Percentiles rank a stretch among this genome's conserved stretches.
Evolutionary conservation across 2,329 filamentous ascomycete species (phyloP).

Genomic region (Acarospora socialis): DNA sequence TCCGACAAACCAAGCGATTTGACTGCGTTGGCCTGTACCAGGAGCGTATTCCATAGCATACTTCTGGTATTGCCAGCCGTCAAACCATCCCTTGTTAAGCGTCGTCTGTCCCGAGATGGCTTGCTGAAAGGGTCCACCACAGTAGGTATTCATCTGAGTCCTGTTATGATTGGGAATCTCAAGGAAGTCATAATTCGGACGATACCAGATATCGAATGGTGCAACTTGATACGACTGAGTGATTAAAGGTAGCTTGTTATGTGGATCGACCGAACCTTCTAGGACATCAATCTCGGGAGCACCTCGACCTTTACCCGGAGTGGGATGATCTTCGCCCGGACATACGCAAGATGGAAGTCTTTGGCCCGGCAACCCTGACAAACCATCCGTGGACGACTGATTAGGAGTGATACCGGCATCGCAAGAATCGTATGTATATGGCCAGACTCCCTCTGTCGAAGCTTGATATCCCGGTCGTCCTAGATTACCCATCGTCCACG

Average conservation of each 20-base stretch:
- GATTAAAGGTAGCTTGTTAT: slow-evolving; percentile 41
- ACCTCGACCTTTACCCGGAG: slow-evolving; percentile 46
- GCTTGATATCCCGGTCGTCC: slow-evolving; percentile 53
- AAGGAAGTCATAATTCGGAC: slow-evolving; percentile 47
- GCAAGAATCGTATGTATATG: slow-evolving; percentile 57
- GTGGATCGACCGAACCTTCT: slow-evolving; percentile 44
- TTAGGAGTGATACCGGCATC: slow-evolving; percentile 58
- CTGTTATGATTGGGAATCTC: slow-evolving; percentile 47
- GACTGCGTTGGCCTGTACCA: slow-evolving; percentile 36
- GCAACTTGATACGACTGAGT: slow-evolving; percentile 54
- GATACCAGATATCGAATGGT: slow-evolving; percentile 55
- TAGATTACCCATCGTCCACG: slow-evolving; percentile 61
- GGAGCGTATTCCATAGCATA: slow-evolving; percentile 50
- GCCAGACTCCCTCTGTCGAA: slow-evolving; percentile 58
- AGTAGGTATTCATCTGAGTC: slow-evolving; percentile 44
- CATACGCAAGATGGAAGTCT: slow-evolving; percentile 54
- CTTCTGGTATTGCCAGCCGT: slow-evolving; percentile 45
- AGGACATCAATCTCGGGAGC: slow-evolving; percentile 58
- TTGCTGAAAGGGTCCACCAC: slow-evolving; percentile 47
- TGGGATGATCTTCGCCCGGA: slow-evolving; percentile 48
- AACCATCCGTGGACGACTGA: slow-evolving; percentile 50
- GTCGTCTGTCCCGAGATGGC: slow-evolving; percentile 45
- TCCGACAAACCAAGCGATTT: slow-evolving; percentile 56
- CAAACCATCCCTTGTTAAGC: slow-evolving; percentile 51
- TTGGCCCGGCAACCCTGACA: slow-evolving; percentile 55